Evolutionary conservation across 140 eudicot genomes (phyloP), one percentile per base, ranked within the genome.

Genomic region (Anethum foeniculum): DNA sequence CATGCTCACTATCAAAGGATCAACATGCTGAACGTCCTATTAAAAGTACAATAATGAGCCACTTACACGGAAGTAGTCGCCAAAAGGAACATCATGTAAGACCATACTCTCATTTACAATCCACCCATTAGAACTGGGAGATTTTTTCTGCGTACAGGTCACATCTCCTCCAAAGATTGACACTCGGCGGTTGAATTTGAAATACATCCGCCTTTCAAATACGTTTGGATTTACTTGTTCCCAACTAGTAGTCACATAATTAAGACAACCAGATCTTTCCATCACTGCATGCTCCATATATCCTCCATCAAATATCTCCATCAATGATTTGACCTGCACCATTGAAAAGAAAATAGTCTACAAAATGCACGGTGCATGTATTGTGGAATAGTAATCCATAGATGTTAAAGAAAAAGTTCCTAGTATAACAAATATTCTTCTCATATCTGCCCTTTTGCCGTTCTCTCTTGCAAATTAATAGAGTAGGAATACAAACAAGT

Each of bases 131-230:
- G 76, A 62, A 48, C 43, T 60, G 43, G 85, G 87, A 21, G 79
- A 80, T 85, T 89, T 92, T 46, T 85, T 93, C 54, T 94, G 99
- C 0, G 87, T 90, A 87, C 95, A 87, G 5, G 86, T 86, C 21
- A 94, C 97, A 38, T 92, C 99, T 14, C 97, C 99, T 52, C 99
- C 99, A 80, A 94, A 94, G 81, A 87, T 79, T 16, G 99, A 94
- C 32, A 89, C 85, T 18, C 83, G 83, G 30, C 88, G 91, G 51
- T 84, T 88, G 64, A 89, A 90, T 81, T 88, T 94, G 87, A 91
- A 94, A 39, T 83, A 86, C 67, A 92, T 75, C 7, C 81, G 88
- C 64, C 99, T 86, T 83, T 92, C 99, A 80, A 72, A 82, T 36
- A 81, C 71, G 58, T 80, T 71, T 3, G 93, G 51, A 3, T 83